Evolutionary conservation across 2,329 filamentous ascomycete species (phyloP), one percentile per base, ranked within the genome.

Genomic region (Dryadomyces sulphureus): DNA sequence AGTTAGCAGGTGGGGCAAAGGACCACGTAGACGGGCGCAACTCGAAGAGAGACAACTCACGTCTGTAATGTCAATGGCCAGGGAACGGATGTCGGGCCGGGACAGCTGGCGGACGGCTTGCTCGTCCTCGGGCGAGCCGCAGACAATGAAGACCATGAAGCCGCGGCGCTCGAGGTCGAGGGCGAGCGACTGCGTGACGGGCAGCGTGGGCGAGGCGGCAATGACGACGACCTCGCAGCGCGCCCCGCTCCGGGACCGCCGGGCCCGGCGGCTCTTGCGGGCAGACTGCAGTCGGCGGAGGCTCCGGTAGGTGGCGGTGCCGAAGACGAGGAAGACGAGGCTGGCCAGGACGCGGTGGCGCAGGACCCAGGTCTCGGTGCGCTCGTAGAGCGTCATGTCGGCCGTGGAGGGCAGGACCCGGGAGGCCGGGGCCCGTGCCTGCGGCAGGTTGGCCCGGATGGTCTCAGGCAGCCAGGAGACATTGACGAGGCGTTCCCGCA

Each of bases 111-210:
- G 77, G 14, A 96, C 79, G 52, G 83, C 66, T 32, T 80, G 71
- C 60, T 96, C 88, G 54, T 96, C 90, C 55, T 94, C 85, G 49
- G 79, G 66, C n/a, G 79, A 86, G 52, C 79, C 82, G 56, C 88
- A 90, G 1, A 94, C 84, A 49, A 98, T 72, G 61, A 88, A 98
- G 47, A 96, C 86, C 50, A 96, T 84, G 61, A 93, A 96, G 5
- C 92, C 92, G 52, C 88, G 78, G 49, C 88, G 73, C 65, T 96
- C 92, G 54, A 98, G 69, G 58, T 98, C 92, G 41, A 89, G 65
- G 2, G 87, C 79, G 45, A 96, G 69, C 11, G 86, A 87, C 56
- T 81, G 82, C 7, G 87, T 90, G 57, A 95, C 71, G 16, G 89
- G 84, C 56, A 94, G 79, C 43, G 81, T 77, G 2, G 87, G 84